Evolutionary conservation across 208 protist genomes (phyloP), one percentile per base, ranked within the genome.

Genomic region (Crithidia fasciculata): DNA sequence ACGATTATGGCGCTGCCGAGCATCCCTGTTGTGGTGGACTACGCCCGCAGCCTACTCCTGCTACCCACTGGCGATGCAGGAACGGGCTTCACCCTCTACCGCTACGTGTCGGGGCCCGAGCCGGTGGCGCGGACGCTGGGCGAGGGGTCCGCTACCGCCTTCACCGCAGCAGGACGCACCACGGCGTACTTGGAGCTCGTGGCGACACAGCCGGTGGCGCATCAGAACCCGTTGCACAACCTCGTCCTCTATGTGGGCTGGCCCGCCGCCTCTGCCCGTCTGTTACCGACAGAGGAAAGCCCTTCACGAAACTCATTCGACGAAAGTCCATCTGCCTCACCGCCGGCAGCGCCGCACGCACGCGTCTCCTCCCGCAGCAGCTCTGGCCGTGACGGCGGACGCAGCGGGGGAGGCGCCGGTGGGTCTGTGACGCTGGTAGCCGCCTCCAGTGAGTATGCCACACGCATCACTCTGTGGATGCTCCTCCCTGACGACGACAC

Each of bases 41-140:
- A 88, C 59, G 78, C 69, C 5, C 74, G 72, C 37, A 90, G 66
- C 64, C 73, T 79, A 28, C 8, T 93, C 10, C 66, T 78, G 8
- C 64, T 85, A 16, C 73, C 78, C 19, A 69, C 57, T 16, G 67
- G 57, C 3, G 68, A 68, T 9, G 80, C 70, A 2, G 37, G 55
- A 10, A 63, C 39, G 8, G 84, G 81, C 12, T 93, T 93, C 66
- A 78, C 81, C 40, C 74, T 92, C 4, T 54, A 83, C 47, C 82
- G 75, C 44, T 92, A 89, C 69, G 55, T 72, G 45, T 77, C 82
- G 3, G 74, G 72, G 12, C 60, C 71, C 1, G 76, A 76, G 36
- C 69, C 55, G 18, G 53, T 58, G 8, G 49, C 57, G 8, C 68
- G 36, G 2, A 7, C 8, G 43, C 18, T 41, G 6, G 69, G 19